A percentile compares a stretch with the other conserved stretches of the same genome.
These are phyloP conservation scores for Naumovozyma dairenensis DNA, from an alignment of 805 yeast species.

Conservation along the genomic window DNA sequence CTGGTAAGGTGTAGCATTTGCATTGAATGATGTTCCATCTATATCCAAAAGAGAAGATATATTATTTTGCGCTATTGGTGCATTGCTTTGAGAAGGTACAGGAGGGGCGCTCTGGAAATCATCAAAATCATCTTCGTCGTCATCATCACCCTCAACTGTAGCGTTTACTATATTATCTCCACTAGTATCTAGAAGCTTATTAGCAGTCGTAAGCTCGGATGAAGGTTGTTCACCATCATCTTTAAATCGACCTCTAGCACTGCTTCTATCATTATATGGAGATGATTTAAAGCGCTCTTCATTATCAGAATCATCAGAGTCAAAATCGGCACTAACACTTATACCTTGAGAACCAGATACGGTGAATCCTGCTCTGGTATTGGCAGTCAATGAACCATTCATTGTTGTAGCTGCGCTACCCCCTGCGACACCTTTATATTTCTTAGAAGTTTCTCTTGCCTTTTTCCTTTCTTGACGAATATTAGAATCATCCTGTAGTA, in stretches of 20 bases:
- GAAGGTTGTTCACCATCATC: not conserved
- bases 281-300: conserved; percentile 8
- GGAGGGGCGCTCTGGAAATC: conserved; percentile 69
- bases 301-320: conserved; percentile 42
- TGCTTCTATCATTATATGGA: conserved; percentile 1
- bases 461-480: conserved; percentile 81
- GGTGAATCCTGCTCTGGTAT: conserved; percentile 23
- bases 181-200: too few species aligned
- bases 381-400: conserved; percentile 16
- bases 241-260: not conserved
- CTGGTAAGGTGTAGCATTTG: conserved; percentile 9
- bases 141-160: not conserved
- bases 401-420: conserved; percentile 34
- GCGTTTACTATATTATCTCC: too few species aligned
- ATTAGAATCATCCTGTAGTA: conserved; percentile 65
- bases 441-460: conserved; percentile 77
- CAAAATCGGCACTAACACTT: conserved; percentile 32
- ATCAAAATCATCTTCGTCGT: conserved; percentile 60
- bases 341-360: conserved; percentile 20
- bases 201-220: too few species aligned
- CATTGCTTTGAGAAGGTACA: conserved; percentile 13
- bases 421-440: conserved; percentile 73
- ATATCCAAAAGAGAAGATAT: conserved; percentile 28
- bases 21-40: conserved; percentile 17
- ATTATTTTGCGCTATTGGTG: conserved; percentile 1